Conservation (phyloP, 352 stramenopile genomes). For the Pythium pyrilobum region DNA sequence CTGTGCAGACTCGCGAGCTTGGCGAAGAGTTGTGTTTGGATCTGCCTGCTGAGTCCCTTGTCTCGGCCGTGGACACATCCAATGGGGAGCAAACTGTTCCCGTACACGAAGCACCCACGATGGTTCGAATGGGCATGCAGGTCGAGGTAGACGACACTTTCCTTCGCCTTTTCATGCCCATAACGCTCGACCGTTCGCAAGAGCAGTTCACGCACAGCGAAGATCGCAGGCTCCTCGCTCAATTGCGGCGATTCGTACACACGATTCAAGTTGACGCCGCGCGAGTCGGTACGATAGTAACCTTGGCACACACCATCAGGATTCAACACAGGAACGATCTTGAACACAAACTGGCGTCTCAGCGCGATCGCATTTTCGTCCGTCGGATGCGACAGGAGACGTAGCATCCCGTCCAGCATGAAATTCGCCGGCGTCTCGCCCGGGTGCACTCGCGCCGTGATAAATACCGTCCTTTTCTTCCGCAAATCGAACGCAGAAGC, state of each 20-base stretch:
- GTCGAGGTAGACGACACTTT: conserved; percentile 79
- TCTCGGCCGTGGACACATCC: conserved; percentile 11
- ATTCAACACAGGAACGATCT: conserved; percentile 83
- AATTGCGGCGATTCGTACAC: conserved; percentile 65
- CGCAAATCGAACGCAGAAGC: conserved; percentile 18
- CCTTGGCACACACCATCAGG: conserved; percentile 83
- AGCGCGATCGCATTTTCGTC: conserved; percentile 45
- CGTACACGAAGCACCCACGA: conserved; percentile 89
- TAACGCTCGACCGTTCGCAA: conserved; percentile 27
- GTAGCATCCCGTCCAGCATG: conserved; percentile 57
- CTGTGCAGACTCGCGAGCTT: conserved; percentile 66
- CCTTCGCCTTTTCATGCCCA: conserved; percentile 12
- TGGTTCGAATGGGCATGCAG: conserved; percentile 89
- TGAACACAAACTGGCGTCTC: conserved; percentile 62
- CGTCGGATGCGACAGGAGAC: conserved; percentile 36
- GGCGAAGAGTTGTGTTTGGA: conserved; percentile 82
- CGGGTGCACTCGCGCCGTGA: conserved; percentile 75
- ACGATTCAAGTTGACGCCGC: conserved; percentile 88
- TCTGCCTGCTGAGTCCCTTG: conserved; percentile 30
- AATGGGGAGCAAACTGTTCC: conserved; percentile 57
- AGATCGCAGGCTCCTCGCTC: conserved; percentile 57
- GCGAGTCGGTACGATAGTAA: conserved; percentile 83
- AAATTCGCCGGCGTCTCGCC: conserved; percentile 75
- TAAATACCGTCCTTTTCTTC: conserved; percentile 42
- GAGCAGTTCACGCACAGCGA: conserved; percentile 51